Percentiles rank a stretch among this genome's conserved stretches.
phyloP scores from a whole-genome alignment of 169 alveolate species.

The Eimeria praecox region DNA sequence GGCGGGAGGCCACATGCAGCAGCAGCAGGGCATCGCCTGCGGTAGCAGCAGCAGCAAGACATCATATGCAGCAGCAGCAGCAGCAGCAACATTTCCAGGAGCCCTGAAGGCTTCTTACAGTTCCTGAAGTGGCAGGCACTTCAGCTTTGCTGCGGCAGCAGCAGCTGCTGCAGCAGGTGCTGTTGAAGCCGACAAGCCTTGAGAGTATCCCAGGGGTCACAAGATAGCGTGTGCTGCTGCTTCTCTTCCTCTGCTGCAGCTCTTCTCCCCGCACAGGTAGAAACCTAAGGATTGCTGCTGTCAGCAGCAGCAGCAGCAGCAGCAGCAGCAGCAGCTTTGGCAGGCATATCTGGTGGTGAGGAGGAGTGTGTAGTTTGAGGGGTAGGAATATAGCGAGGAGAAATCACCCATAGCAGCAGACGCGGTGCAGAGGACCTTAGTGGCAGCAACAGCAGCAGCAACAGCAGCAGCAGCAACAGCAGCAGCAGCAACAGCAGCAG shows the following conservation, averaged over 20 bases:
- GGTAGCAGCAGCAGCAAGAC: neutral
- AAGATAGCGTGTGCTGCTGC: neutral
- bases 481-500: too few relatives aligned
- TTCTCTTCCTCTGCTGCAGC: too few relatives aligned
- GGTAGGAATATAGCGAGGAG: too few relatives aligned
- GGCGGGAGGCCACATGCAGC: conserved; percentile 22
- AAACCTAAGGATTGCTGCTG: neutral
- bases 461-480: neutral
- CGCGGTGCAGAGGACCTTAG: too few relatives aligned
- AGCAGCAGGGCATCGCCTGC: neutral
- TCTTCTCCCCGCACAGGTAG: too few relatives aligned
- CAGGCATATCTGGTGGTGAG: neutral
- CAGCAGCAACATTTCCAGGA: neutral
- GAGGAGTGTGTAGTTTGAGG: too few relatives aligned
- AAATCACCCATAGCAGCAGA: neutral
- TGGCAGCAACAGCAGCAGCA: conserved; percentile 48
- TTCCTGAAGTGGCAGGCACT: neutral
- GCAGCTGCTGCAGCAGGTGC: neutral
- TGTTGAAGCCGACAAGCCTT: neutral
- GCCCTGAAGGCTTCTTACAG: neutral
- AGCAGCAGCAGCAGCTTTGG: neutral
- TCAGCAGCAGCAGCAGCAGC: neutral
- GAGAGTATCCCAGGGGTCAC: neutral
- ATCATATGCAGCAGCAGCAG: neutral
- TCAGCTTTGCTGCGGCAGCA: neutral